Evolutionary conservation across 192 early-diverging fungal species (phyloP).

Genomic region (Martensiomyces pterosporus): DNA sequence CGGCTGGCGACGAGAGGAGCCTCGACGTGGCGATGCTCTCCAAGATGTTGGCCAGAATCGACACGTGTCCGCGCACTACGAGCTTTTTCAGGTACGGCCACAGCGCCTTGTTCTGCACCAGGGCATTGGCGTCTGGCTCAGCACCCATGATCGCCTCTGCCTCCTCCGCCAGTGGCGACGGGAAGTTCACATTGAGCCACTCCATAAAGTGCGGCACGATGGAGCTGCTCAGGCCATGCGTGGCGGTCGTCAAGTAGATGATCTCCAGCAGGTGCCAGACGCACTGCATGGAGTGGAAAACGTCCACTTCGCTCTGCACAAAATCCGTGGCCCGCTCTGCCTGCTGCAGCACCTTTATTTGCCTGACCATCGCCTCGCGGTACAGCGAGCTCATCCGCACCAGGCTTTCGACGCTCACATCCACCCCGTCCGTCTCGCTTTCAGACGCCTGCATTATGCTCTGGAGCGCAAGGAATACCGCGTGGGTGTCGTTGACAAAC

Average conservation of each 20-base stretch:
- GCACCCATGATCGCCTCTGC: slow-evolving; percentile 9
- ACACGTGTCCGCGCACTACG: slow-evolving; percentile 35
- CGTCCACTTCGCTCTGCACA: slow-evolving; percentile 10
- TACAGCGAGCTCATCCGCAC: slow-evolving; percentile 37
- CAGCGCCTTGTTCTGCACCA: slow-evolving; percentile 8
- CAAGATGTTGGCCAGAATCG: slow-evolving; percentile 28
- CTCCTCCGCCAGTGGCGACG: slow-evolving; percentile 31
- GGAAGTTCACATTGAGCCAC: slow-evolving; percentile 51
- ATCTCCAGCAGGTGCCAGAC: slow-evolving; percentile 49
- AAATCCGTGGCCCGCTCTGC: slow-evolving; percentile 9
- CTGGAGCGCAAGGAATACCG: slow-evolving; percentile 39
- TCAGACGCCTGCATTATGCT: slow-evolving; percentile 11
- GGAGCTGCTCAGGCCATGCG: slow-evolving; percentile 22
- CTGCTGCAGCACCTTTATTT: slow-evolving; percentile 32
- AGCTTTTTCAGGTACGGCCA: slow-evolving; percentile 38
- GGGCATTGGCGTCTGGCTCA: slow-evolving; percentile 6
- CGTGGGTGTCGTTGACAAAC: slow-evolving; percentile 47
- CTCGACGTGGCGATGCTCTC: slow-evolving; percentile 13
- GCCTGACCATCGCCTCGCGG: slow-evolving; percentile 42
- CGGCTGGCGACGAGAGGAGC: slow-evolving; percentile 11
- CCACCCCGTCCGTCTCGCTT: not conserved
- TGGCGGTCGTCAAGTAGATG: slow-evolving; percentile 29
- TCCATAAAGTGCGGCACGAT: slow-evolving; percentile 29
- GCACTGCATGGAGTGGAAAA: slow-evolving; percentile 43
- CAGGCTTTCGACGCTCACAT: slow-evolving; percentile 11